Conservation (phyloP, 768 basidiomycete species). For the Lanmaoa pseudosensibilis region DNA sequence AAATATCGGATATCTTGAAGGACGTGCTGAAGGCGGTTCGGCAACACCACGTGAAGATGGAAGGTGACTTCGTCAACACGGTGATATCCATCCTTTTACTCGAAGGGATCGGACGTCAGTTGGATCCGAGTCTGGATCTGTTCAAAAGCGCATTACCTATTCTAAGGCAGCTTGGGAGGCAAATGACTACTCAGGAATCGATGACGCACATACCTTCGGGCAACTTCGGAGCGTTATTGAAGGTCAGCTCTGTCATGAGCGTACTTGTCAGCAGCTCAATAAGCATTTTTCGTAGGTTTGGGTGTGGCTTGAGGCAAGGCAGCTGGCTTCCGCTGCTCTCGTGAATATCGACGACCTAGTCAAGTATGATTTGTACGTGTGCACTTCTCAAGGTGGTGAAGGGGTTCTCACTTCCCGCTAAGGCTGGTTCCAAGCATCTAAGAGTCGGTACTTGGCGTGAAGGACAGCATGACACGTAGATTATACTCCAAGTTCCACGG, state of each 20-base stretch:
- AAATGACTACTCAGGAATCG: constrained; percentile 78
- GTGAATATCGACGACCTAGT: constrained; percentile 83
- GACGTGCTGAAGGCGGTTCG: constrained; percentile 87
- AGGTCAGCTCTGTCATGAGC: constrained; percentile 52
- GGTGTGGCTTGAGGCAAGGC: constrained; percentile 91
- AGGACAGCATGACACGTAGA: constrained; percentile 11
- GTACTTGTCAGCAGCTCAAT: neutral
- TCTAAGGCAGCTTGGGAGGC: constrained; percentile 83
- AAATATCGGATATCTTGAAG: constrained; percentile 88
- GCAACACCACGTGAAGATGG: constrained; percentile 95
- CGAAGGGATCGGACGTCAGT: constrained; percentile 92
- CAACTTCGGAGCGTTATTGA: constrained; percentile 82
- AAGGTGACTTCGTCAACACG: constrained; percentile 98
- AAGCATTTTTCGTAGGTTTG: constrained; percentile 58
- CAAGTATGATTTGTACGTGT: constrained; percentile 79
- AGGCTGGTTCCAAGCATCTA: constrained; percentile 56
- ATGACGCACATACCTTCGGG: constrained; percentile 62
- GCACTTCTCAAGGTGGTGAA: neutral
- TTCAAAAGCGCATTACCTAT: constrained; percentile 97
- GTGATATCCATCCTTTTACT: constrained; percentile 91
- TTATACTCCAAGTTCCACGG: constrained; percentile 1
- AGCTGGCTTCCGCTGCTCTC: constrained; percentile 76
- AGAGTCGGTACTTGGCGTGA: neutral
- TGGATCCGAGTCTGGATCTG: constrained; percentile 90
- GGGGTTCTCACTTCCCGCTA: constrained; percentile 15